Evolutionary conservation across 1,284 basidiomycete genomes (phyloP), one percentile per base, ranked within the genome.

Genomic region (Cutaneotrichosporon cyanovorans): DNA sequence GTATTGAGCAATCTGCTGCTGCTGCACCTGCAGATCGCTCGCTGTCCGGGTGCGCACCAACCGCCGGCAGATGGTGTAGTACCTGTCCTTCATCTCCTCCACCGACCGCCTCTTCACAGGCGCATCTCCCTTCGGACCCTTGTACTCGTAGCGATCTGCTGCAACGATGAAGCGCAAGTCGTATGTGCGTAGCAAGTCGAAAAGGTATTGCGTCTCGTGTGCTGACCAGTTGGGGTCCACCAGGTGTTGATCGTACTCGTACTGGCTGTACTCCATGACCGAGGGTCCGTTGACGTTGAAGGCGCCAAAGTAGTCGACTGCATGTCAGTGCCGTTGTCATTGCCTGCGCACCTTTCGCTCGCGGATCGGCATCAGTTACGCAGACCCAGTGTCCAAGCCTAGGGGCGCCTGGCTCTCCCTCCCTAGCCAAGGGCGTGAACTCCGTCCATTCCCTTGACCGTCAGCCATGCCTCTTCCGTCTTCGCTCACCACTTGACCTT

Each of bases 11-110:
- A 89, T 73, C 18, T 85, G 72, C 39, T 80, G 77, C 16, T 76
- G 74, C 69, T 83, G 88, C 55, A 76, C 77, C 2, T 77, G 72
- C 56, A 89, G 85, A 61, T 90, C 87, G 2, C 82, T 84, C 8
- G 80, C 74, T 12, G 88, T 86, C 34, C 90, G 76, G 51, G 81
- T 87, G 37, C 88, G 78, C 30, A 96, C 78, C 19, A 98, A 78
- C 48, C 87, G 85, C 28, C 93, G 80, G 65, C 90, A 95, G 19
- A 95, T 85, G 43, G 86, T 83, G 64, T 87, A 97, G 66, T 98
- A 98, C 30, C 95, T 76, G 53, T 90, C 87, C 74, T 98, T 97
- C 61, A 99, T 73, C 53, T 96, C 92, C 87, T 91, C 87, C 38
- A 91, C 75, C 2, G 79, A 76, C 16, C 87, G 78, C 15, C 63